phyloP scores from a whole-genome alignment of 2,329 filamentous ascomycete genomes.

The Simplicillium sp. region DNA sequence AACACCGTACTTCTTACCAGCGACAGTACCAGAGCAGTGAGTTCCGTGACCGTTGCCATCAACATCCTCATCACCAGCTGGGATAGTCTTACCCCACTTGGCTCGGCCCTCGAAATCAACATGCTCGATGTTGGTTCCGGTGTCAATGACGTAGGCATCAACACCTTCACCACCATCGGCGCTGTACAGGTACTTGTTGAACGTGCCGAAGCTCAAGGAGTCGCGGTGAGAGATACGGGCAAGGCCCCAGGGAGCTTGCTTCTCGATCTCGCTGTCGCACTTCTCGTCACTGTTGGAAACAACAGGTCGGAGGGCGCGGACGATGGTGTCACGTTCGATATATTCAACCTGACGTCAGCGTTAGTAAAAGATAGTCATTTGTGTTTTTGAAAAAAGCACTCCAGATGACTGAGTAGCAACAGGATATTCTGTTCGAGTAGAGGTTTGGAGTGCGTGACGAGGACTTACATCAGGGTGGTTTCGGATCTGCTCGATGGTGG shows the following conservation, averaged over 20 bases:
- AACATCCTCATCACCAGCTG: constrained; percentile 68
- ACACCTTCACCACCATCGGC: constrained; percentile 90
- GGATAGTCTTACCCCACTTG: constrained; percentile 95
- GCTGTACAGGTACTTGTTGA: constrained; percentile 97
- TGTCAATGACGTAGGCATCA: constrained; percentile 98
- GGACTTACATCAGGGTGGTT: constrained; percentile 88
- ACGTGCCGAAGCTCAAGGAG: constrained; percentile 76
- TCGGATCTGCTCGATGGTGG: constrained; percentile 86
- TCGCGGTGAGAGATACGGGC: constrained; percentile 96
- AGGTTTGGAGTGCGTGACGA: background rate
- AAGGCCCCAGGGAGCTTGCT: constrained; percentile 95
- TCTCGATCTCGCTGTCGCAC: constrained; percentile 60
- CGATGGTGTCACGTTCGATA: constrained; percentile 89
- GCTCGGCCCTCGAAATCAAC: constrained; percentile 97
- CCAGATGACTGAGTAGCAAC: no score
- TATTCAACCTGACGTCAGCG: constrained; percentile 66
- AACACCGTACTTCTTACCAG: constrained; percentile 97
- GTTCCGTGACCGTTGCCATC: constrained; percentile 98
- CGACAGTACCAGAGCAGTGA: constrained; percentile 97
- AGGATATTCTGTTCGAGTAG: no score
- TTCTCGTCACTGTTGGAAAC: constrained; percentile 25
- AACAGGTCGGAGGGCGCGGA: constrained; percentile 62
- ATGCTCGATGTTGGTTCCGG: constrained; percentile 86
- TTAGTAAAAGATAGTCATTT: background rate
- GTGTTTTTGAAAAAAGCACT: no score